Base-by-base conservation (phyloP, 2,329 filamentous ascomycete genomes). In the Pseudogymnoascus sp. region DNA sequence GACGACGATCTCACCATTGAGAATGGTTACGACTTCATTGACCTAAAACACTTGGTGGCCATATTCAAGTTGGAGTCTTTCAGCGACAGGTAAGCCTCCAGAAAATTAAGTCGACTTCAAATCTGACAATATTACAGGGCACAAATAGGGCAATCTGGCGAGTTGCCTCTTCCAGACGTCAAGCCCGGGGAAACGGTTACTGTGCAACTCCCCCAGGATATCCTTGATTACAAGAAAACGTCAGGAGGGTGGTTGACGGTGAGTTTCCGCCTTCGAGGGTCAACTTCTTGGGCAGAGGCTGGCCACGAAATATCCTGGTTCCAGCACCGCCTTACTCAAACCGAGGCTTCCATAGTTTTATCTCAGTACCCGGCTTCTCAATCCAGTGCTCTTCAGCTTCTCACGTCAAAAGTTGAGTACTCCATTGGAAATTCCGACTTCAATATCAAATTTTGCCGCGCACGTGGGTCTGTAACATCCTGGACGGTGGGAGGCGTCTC, bases 301-400 rank as follows among this genome's bases (percentile, higher is more conserved):
- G 78, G 80, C 0, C 81, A 85, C 63, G 82, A 83, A 65, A 72
- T 85, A 25, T 81, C 82, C 3, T 84, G 81, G 79, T 75, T 55
- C 48, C 48, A 55, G 48, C 48, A 55, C 10, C 48, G 48, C 29
- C 29, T 55, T 55, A 5, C 15, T n/a, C n/a, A 55, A 29, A 21
- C 27, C 48, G 29, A 33, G 17, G 33, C 15, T 8, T 15, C 15
- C 9, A 33, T 9, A 55, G 29, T 15, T 17, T 35, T 64, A 64
- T 3, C 65, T 74, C 3, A 51, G 65, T 51, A 63, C 67, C 25
- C 35, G 41, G 21, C 15, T 61, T 63, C 33, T 58, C 61, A 36
- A 44, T 60, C 35, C 58, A 59, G 21, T 33, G 27, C 41, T 51
- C 63, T 63, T n/a, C 59, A 61, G 27, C 27, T 65, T 13, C 31